Evolutionary conservation across 768 basidiomycete genomes (phyloP).

Genomic region (Leccinum boreale): DNA sequence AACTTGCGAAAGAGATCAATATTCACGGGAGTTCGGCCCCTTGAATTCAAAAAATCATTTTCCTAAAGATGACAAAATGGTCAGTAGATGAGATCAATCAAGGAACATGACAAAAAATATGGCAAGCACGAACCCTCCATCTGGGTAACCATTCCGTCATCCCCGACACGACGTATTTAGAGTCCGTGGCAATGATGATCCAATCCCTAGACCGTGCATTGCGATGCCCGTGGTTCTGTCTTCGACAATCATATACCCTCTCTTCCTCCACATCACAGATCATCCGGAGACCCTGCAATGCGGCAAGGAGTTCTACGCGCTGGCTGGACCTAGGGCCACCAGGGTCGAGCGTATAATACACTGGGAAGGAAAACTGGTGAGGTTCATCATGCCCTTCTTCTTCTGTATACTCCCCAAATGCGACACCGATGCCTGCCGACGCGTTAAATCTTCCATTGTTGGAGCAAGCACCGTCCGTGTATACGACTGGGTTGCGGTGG

Average conservation of each 20-base stretch:
- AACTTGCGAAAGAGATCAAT: background rate
- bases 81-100: background rate
- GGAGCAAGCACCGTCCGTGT: background rate
- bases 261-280: constrained; percentile 24
- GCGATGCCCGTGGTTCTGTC: background rate
- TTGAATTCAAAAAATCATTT: background rate
- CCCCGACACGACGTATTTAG: background rate
- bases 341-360: background rate
- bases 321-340: background rate
- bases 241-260: background rate
- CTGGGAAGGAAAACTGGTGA: background rate
- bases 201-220: background rate
- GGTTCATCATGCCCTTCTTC: background rate
- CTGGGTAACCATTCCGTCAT: background rate
- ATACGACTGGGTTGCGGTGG: background rate
- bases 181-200: background rate
- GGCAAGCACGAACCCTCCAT: background rate
- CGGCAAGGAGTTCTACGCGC: background rate
- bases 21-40: background rate
- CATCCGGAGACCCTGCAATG: constrained; percentile 18
- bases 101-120: background rate
- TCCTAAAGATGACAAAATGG: background rate
- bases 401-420: background rate
- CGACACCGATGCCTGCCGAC: background rate
- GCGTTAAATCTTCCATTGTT: background rate